A percentile compares a stretch with the other conserved stretches of the same genome.
phyloP scores from a whole-genome alignment of 2,329 filamentous ascomycete genomes.

The Fusarium sp. region DNA sequence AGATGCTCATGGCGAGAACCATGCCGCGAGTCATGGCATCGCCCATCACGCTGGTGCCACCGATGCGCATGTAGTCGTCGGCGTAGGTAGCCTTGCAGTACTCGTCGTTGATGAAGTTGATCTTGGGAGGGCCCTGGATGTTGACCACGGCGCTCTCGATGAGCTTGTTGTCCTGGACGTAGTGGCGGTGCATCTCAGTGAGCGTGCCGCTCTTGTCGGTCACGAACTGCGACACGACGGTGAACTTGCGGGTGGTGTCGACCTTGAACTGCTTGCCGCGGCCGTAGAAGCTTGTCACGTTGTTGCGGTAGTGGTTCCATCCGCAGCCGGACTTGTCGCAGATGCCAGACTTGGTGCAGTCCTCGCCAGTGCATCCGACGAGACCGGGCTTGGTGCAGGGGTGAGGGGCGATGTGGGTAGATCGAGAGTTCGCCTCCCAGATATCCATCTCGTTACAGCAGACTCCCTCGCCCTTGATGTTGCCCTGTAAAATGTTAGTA shows the following conservation, averaged over 20 bases:
- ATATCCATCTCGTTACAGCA: constrained; percentile 70
- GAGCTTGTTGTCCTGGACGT: constrained; percentile 55
- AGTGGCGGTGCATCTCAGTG: constrained; percentile 63
- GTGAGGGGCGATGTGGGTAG: constrained; percentile 63
- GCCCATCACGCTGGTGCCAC: constrained; percentile 61
- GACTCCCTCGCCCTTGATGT: constrained; percentile 49
- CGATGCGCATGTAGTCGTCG: constrained; percentile 53
- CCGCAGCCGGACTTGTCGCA: constrained; percentile 62
- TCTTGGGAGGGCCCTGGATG: constrained; percentile 48
- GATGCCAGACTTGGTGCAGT: constrained; percentile 56
- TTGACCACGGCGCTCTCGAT: constrained; percentile 42
- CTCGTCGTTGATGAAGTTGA: constrained; percentile 55
- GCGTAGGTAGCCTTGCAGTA: constrained; percentile 54
- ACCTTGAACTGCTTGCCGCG: constrained; percentile 49
- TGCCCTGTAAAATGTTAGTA: constrained; percentile 30
- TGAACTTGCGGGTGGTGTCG: constrained; percentile 56
- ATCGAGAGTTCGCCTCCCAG: constrained; percentile 65
- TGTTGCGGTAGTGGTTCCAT: constrained; percentile 58
- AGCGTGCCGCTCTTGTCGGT: constrained; percentile 57
- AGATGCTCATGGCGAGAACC: constrained; percentile 66
- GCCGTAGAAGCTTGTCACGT: constrained; percentile 53
- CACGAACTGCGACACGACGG: constrained; percentile 66
- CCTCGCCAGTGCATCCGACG: constrained; percentile 59
- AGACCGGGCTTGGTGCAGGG: constrained; percentile 61
- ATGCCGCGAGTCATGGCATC: constrained; percentile 61